Conservation (phyloP, 176 grass and related monocot species). For the Miscanthus lutarioriparius region DNA sequence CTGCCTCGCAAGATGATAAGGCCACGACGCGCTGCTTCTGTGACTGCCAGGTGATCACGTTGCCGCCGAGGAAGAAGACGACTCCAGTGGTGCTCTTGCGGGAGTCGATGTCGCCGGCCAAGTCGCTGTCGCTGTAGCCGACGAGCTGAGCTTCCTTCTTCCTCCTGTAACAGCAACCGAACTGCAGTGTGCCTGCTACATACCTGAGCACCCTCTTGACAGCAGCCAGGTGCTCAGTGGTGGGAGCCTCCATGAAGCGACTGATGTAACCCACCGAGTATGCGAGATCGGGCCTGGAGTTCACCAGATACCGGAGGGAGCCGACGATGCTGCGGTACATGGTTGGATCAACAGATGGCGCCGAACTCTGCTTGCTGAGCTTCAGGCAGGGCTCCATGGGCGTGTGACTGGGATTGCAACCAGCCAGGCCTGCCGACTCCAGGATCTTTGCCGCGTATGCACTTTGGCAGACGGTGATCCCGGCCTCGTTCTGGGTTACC, state of each 20-base stretch:
- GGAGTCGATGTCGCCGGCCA: neutral
- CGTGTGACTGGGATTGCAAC: too few species aligned
- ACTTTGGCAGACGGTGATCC: too few species aligned
- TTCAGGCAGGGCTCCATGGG: too few species aligned
- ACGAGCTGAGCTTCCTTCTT: too few species aligned
- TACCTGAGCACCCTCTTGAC: neutral
- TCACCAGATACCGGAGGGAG: neutral
- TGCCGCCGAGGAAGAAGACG: neutral
- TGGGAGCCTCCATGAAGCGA: neutral
- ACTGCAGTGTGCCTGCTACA: neutral
- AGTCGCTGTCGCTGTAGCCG: neutral
- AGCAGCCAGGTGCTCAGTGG: neutral
- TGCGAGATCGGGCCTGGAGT: neutral
- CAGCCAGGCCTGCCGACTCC: fast-evolving
- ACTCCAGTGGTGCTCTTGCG: neutral
- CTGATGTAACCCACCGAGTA: neutral
- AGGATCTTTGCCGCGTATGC: too few species aligned
- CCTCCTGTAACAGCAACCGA: neutral
- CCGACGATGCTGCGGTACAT: neutral
- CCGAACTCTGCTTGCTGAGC: too few species aligned
- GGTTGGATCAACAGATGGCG: too few species aligned
- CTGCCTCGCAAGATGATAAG: too few species aligned
- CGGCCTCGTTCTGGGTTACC: too few species aligned
- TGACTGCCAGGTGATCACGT: neutral
- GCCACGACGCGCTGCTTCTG: too few species aligned